Evolutionary conservation across 2,329 filamentous ascomycete species (phyloP), one percentile per base, ranked within the genome.

Genomic region (Aspergillus sergii): DNA sequence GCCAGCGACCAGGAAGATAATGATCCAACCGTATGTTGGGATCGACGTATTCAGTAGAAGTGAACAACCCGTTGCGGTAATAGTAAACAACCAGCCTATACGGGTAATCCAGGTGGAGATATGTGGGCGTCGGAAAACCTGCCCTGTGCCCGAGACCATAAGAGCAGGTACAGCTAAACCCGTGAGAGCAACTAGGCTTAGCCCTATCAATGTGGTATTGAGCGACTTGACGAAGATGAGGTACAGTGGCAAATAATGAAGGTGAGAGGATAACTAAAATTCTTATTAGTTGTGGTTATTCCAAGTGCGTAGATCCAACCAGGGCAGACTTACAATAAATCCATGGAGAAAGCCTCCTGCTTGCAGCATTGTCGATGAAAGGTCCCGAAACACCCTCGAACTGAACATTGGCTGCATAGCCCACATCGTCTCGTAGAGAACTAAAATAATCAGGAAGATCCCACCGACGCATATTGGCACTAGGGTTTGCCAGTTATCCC

Each of bases 231-330:
- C 73, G 6, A 77, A 71, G 62, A 77, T 74, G 51, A 79, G 75
- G 63, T 80, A 83, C 55, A 83, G 70, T 0, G 78, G 72, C 54
- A 79, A 69, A 62, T 81, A 81, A 66, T 83, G 81, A 4, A 83
- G 64, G 28, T 76, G 76, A 9, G 73, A 73, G 53, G 79, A 79
- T 21, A 83, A 66, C 80, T 82, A 58, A 0, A 14, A 5, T 16
- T 10, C 9, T 8, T 9, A 9, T 57, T 51, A 61, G 51, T 14
- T 16, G 23, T 7, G 1, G 8, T n/a, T 14, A 7, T 51, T 7
- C 14, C 46, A 50, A 19, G 16, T 2, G 34, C 10, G 7, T 46
- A 5, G 11, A 30, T 21, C 14, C 4, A 14, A 11, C 9, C 7
- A 19, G 3, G 26, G n/a, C 11, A 46, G 9, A 74, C 78, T 70